Evolutionary conservation across 2,329 filamentous ascomycete species (phyloP).

Genomic region (Rhynchosporium agropyri): DNA sequence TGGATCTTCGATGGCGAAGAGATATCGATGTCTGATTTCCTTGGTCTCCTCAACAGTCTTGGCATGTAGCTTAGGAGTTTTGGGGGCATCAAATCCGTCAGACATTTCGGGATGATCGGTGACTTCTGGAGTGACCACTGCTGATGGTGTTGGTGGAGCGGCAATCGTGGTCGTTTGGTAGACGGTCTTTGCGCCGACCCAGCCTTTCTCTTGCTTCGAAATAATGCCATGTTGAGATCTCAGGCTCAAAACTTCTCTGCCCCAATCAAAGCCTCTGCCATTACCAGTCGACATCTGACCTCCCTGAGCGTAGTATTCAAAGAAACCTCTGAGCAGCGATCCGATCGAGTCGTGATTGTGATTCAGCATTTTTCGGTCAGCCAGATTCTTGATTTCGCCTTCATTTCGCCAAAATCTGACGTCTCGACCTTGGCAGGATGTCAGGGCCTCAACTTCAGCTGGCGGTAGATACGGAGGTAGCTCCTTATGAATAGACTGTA

Average conservation of each 20-base stretch:
- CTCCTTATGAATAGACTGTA: slow-evolving; percentile 62
- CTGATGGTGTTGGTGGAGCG: slow-evolving; percentile 36
- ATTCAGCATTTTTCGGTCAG: slow-evolving; percentile 61
- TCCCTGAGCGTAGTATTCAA: slow-evolving; percentile 77
- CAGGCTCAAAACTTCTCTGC: slow-evolving; percentile 75
- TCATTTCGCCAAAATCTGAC: slow-evolving; percentile 81
- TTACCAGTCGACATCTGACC: slow-evolving; percentile 54
- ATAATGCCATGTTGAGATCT: slow-evolving; percentile 71
- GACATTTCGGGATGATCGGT: slow-evolving; percentile 11
- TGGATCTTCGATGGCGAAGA: slow-evolving; percentile 90
- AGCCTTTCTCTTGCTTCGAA: slow-evolving; percentile 77
- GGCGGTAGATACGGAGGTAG: slow-evolving; percentile 48
- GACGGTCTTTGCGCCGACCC: slow-evolving; percentile 79
- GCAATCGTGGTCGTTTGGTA: slow-evolving; percentile 52
- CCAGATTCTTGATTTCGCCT: slow-evolving; percentile 64
- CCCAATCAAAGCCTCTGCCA: slow-evolving; percentile 75
- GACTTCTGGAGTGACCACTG: slow-evolving; percentile 15
- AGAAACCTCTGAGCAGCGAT: slow-evolving; percentile 77
- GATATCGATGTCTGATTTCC: slow-evolving; percentile 76
- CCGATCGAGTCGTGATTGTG: slow-evolving; percentile 72
- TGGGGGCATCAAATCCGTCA: slow-evolving; percentile 16
- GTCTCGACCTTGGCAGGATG: slow-evolving; percentile 63
- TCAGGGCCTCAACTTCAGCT: slow-evolving; percentile 45
- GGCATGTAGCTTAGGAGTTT: slow-evolving; percentile 24
- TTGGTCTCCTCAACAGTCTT: slow-evolving; percentile 48